Evolutionary conservation across 371 early-diverging fungal species (phyloP).

Genomic region (Smittium culicis): DNA sequence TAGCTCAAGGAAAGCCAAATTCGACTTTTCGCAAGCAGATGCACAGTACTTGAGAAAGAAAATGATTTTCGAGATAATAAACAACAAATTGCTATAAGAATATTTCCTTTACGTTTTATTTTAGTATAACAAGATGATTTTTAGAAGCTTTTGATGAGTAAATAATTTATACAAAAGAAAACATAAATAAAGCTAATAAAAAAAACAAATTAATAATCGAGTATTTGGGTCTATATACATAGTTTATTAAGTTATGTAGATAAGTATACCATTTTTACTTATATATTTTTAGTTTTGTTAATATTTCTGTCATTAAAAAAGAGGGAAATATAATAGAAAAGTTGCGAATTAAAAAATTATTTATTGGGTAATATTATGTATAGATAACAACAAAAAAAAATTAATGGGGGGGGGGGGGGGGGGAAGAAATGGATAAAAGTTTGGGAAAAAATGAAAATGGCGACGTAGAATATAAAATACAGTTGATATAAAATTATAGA

Average conservation of each 20-base stretch:
- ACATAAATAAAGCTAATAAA: neutral
- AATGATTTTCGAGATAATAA: constrained; percentile 60
- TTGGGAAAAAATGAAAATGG: too few species aligned
- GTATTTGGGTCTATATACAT: neutral
- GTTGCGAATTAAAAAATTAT: too few species aligned
- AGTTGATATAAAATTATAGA: neutral
- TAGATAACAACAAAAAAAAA: too few species aligned
- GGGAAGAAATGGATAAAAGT: too few species aligned
- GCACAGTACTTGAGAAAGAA: constrained; percentile 56
- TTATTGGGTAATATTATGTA: too few species aligned
- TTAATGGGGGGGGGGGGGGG: too few species aligned
- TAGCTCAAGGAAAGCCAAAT: constrained; percentile 36
- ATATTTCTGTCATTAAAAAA: too few species aligned
- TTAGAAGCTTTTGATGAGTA: neutral
- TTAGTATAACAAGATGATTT: neutral
- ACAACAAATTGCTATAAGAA: constrained; percentile 19
- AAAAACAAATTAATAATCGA: neutral
- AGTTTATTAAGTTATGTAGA: neutral
- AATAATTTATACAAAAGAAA: neutral
- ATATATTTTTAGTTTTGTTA: too few species aligned
- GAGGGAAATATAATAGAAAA: too few species aligned
- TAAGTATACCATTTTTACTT: too few species aligned
- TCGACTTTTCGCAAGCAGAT: constrained; percentile 59
- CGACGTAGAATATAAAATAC: neutral
- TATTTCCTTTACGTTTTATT: neutral